These are phyloP conservation scores for Teratosphaeria viscida DNA, from an alignment of 2,329 filamentous ascomycete genomes.

Conservation along the genomic window DNA sequence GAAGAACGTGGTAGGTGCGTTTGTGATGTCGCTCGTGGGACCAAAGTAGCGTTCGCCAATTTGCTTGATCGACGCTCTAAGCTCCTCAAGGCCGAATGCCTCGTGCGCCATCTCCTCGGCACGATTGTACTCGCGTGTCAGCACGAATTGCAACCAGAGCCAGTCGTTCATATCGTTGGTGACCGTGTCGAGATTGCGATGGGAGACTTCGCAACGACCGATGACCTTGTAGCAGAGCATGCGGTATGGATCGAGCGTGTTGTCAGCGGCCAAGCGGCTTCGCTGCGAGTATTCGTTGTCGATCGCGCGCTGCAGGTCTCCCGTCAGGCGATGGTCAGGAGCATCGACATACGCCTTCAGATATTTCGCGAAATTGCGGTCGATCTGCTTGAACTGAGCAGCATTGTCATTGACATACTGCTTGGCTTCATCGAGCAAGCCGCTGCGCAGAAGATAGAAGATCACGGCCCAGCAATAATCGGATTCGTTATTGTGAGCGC, in stretches of 20 bases:
- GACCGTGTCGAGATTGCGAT: slow-evolving; percentile 47
- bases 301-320: slow-evolving; percentile 75
- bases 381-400: slow-evolving; percentile 75
- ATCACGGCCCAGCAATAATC: slow-evolving; percentile 91
- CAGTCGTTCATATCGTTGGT: slow-evolving; percentile 54
- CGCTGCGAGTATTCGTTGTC: slow-evolving; percentile 83
- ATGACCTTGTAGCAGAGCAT: slow-evolving; percentile 98
- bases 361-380: slow-evolving; percentile 81
- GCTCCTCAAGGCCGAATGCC: slow-evolving; percentile 52
- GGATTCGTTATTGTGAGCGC: slow-evolving; percentile 22
- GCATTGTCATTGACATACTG: slow-evolving; percentile 74
- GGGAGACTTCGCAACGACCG: slow-evolving; percentile 58
- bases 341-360: slow-evolving; percentile 73
- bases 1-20: slow-evolving; percentile 82
- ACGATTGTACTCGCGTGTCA: slow-evolving; percentile 52
- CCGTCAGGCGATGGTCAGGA: slow-evolving; percentile 64
- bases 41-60: slow-evolving; percentile 88
- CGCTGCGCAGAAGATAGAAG: slow-evolving; percentile 80
- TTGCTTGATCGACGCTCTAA: slow-evolving; percentile 72
- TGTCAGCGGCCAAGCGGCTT: slow-evolving; percentile 70
- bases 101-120: slow-evolving; percentile 53
- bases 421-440: slow-evolving; percentile 72
- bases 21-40: slow-evolving; percentile 67
- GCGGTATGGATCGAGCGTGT: slow-evolving; percentile 84
- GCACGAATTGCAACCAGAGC: slow-evolving; percentile 55